Evolutionary conservation across 148 eudicot genomes (phyloP).

Genomic region (Vaccinium corymbosum): DNA sequence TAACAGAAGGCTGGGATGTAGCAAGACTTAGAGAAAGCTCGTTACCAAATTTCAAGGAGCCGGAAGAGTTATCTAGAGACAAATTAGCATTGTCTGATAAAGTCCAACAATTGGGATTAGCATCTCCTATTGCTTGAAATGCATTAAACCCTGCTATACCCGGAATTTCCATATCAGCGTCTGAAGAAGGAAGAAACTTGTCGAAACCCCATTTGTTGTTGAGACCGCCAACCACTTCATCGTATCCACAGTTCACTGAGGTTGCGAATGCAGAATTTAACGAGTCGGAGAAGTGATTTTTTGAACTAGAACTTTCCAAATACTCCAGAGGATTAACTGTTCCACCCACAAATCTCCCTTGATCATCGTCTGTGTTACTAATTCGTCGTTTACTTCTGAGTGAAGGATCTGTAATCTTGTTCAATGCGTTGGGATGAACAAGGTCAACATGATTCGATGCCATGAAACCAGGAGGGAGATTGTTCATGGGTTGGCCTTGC

Average conservation of each 20-base stretch:
- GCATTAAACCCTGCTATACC: conserved; percentile 34
- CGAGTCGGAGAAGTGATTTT: conserved; percentile 24
- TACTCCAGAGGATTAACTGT: conserved; percentile 26
- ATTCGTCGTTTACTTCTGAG: conserved; percentile 10
- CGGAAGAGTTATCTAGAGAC: conserved; percentile 32
- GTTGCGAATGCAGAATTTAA: conserved; percentile 33
- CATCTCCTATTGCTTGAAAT: conserved; percentile 22
- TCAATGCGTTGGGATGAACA: conserved; percentile 16
- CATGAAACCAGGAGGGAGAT: conserved; percentile 18
- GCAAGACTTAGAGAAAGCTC: conserved; percentile 66
- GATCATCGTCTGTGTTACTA: conserved; percentile 16
- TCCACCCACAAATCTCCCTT: conserved; percentile 30
- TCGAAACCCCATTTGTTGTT: conserved; percentile 42
- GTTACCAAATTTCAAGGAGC: conserved; percentile 35
- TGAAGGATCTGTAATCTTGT: conserved; percentile 9
- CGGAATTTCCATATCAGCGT: conserved; percentile 23
- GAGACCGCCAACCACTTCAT: conserved; percentile 27
- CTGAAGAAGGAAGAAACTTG: conserved; percentile 31
- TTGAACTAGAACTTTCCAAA: conserved; percentile 23
- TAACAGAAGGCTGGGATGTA: conserved; percentile 39
- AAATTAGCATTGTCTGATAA: conserved; percentile 26
- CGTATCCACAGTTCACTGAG: conserved; percentile 31
- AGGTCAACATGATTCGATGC: conserved; percentile 13
- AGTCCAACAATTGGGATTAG: conserved; percentile 35
- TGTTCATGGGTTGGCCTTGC: conserved; percentile 35